Percentiles rank a stretch among this genome's conserved stretches.
Conservation (phyloP, 2,329 filamentous ascomycete genomes). For the Penicillium sp. region DNA sequence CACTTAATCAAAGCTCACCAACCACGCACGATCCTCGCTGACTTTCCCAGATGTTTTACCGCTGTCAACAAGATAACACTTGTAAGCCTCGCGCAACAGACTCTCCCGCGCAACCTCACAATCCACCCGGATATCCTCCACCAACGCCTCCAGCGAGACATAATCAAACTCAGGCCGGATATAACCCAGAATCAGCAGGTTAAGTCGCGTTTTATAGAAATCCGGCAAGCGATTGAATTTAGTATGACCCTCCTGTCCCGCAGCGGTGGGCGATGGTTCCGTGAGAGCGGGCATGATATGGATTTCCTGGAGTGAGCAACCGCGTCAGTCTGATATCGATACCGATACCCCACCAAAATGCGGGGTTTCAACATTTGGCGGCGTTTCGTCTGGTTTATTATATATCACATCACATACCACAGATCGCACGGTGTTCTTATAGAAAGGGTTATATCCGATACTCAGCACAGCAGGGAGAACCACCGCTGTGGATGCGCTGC, state of each 20-base stretch:
- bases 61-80: conserved; percentile 40
- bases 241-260: conserved; percentile 23
- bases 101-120: conserved; percentile 78
- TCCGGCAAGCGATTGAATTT: conserved; percentile 56
- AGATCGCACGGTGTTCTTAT: conserved; percentile 82
- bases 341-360: neutral
- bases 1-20: conserved; percentile 31
- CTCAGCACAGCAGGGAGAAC: conserved; percentile 88
- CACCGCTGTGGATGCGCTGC: conserved; percentile 19
- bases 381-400: neutral
- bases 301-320: conserved; percentile 60
- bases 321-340: neutral
- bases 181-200: conserved; percentile 78
- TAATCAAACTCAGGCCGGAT: conserved; percentile 91
- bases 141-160: conserved; percentile 73
- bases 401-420: conserved; percentile 54
- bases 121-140: conserved; percentile 85
- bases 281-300: conserved; percentile 78
- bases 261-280: conserved; percentile 36
- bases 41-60: conserved; percentile 31
- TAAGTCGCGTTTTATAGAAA: conserved; percentile 82
- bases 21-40: conserved; percentile 35
- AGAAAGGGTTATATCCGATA: conserved; percentile 96
- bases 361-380: neutral
- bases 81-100: conserved; percentile 65